phyloP scores from a whole-genome alignment of 2,329 filamentous ascomycete genomes.

The Thyridium curvatum region DNA sequence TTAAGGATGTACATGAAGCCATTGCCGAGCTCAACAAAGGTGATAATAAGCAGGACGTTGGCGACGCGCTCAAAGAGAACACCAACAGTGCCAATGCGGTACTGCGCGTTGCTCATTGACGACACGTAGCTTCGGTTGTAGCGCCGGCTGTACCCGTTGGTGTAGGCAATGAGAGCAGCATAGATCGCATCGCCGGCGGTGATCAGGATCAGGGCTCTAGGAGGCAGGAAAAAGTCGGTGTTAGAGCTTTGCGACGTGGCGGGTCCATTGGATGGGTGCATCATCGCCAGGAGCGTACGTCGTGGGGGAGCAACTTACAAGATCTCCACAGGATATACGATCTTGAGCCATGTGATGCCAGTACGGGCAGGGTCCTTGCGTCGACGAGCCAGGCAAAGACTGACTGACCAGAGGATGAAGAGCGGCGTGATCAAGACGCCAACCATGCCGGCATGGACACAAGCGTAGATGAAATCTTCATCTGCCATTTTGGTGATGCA shows the following conservation, averaged over 20 bases:
- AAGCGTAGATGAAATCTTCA: neutral
- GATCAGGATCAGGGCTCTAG: neutral
- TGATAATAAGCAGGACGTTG: slow-evolving; percentile 11
- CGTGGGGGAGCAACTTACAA: slow-evolving; percentile 7
- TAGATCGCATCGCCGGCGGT: slow-evolving; percentile 1
- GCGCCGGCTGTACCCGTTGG: neutral
- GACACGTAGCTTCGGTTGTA: neutral
- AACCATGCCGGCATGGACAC: neutral
- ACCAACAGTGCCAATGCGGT: slow-evolving; percentile 1
- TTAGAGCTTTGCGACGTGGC: too few species aligned
- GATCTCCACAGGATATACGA: slow-evolving; percentile 9
- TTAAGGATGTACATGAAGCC: slow-evolving; percentile 14
- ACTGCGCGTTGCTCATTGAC: neutral
- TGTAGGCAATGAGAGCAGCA: neutral
- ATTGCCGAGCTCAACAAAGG: slow-evolving; percentile 13
- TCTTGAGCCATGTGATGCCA: slow-evolving; percentile 13
- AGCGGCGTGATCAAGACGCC: slow-evolving; percentile 12
- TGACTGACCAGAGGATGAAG: slow-evolving; percentile 11
- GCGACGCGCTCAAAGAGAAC: slow-evolving; percentile 8
- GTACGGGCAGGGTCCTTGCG: slow-evolving; percentile 13
- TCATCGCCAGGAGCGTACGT: too few species aligned
- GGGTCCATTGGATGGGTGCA: too few species aligned
- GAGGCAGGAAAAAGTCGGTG: neutral
- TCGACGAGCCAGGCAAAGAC: slow-evolving; percentile 9
- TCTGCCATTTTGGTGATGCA: too few species aligned